Evolutionary conservation across 2,329 filamentous ascomycete species (phyloP).

Genomic region (Aquanectria penicillioides): DNA sequence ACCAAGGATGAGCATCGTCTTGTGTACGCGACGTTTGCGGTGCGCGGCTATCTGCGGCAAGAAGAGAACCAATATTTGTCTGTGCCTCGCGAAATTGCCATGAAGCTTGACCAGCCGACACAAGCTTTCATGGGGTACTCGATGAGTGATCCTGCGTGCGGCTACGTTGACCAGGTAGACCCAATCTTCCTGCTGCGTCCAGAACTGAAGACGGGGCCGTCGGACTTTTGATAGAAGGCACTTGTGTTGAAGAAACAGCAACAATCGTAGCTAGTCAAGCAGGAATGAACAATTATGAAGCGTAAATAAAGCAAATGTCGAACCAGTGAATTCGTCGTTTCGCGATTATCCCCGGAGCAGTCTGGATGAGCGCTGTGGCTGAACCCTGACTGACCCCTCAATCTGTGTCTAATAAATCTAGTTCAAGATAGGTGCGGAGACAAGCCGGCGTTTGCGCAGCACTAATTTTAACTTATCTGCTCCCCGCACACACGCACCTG

Average conservation of each 20-base stretch:
- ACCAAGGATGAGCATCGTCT: constrained; percentile 22
- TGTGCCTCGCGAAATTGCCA: constrained; percentile 7
- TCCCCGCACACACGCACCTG: constrained; percentile 18
- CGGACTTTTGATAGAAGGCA: constrained; percentile 5
- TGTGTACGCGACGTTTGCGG: constrained; percentile 20
- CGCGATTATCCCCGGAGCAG: no score
- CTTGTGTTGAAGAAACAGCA: no score
- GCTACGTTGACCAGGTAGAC: constrained; percentile 29
- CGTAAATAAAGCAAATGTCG: no score
- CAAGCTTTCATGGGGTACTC: constrained; percentile 30
- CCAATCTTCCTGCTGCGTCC: constrained; percentile 27
- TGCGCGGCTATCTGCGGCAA: constrained; percentile 22
- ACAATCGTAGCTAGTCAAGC: no score
- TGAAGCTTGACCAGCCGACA: constrained; percentile 15
- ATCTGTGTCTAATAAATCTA: no score
- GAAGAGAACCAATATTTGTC: constrained; percentile 30
- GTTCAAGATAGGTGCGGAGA: no score
- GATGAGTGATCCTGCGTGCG: constrained; percentile 27
- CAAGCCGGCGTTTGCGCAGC: no score
- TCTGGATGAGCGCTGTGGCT: no score
- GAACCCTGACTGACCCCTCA: no score
- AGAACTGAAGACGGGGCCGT: constrained; percentile 16
- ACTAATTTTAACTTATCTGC: background rate
- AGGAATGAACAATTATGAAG: no score
- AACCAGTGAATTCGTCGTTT: no score